These are phyloP conservation scores for Aleurites moluccanus DNA, from an alignment of 441 rosid species.

Conservation along the genomic window DNA sequence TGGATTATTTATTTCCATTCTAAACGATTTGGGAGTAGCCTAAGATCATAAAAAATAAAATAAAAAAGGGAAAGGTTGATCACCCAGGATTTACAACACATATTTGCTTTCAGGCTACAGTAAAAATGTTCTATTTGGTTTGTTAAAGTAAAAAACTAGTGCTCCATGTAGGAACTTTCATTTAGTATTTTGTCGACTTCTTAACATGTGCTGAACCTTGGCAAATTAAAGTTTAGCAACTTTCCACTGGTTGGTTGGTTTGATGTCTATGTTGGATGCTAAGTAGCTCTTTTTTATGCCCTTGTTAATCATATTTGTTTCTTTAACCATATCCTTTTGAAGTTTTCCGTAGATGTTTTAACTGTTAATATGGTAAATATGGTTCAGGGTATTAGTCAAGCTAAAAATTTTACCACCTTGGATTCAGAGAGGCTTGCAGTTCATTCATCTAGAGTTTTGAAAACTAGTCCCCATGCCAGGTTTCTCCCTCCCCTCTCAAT, in stretches of 20 bases:
- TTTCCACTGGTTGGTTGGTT: neutral
- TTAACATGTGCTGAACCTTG: neutral
- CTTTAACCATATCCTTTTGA: neutral
- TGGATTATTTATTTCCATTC: too few species aligned
- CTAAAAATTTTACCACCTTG: constrained; percentile 39
- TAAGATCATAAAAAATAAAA: neutral
- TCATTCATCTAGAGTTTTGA: constrained; percentile 61
- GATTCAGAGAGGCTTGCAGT: constrained; percentile 59
- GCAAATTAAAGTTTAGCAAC: neutral
- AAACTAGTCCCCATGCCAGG: constrained; percentile 42
- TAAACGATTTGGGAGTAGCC: neutral
- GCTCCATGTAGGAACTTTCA: neutral
- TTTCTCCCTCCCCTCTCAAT: constrained; percentile 26
- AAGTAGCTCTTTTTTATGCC: neutral
- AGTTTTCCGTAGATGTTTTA: neutral
- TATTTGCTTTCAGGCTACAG: neutral
- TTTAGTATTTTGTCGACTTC: neutral
- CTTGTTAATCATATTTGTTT: neutral
- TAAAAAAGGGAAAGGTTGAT: neutral
- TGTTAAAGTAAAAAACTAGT: neutral
- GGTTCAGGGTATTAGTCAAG: constrained; percentile 54
- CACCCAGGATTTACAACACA: neutral
- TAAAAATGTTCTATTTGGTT: neutral
- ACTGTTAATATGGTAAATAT: constrained; percentile 20
- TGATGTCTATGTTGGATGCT: neutral